Percentiles rank a stretch among this genome's conserved stretches.
phyloP scores from a whole-genome alignment of 2,329 filamentous ascomycete genomes.

The Bipolaris cookei region DNA sequence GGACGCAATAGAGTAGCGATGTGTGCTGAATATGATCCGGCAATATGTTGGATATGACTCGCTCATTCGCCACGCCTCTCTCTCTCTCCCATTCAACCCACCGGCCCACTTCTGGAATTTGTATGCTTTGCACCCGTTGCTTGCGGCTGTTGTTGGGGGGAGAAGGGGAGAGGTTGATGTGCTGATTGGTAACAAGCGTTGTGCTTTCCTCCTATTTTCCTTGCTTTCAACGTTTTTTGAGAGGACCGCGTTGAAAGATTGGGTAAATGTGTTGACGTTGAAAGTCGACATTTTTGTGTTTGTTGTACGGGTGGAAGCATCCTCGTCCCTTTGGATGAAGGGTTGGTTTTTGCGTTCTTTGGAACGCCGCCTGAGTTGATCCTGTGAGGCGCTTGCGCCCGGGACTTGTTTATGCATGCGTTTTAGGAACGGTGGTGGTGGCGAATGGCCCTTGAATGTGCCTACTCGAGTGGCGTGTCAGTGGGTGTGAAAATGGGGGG shows the following conservation, averaged over 20 bases:
- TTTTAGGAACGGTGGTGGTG: slow-evolving; percentile 20
- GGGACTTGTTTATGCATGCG: slow-evolving; percentile 26
- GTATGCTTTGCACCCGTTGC: slow-evolving; percentile 46
- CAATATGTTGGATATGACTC: slow-evolving; percentile 53
- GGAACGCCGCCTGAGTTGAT: slow-evolving; percentile 42
- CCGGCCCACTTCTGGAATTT: slow-evolving; percentile 37
- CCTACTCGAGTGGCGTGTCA: slow-evolving; percentile 21
- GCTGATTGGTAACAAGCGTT: slow-evolving; percentile 54
- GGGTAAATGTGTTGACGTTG: slow-evolving; percentile 32
- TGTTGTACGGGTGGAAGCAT: slow-evolving; percentile 46
- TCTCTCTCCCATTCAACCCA: slow-evolving; percentile 33
- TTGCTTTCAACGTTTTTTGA: slow-evolving; percentile 21
- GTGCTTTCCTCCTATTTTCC: slow-evolving; percentile 42
- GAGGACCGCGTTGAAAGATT: slow-evolving; percentile 23
- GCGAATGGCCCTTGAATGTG: slow-evolving; percentile 16
- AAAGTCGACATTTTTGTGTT: slow-evolving; percentile 47
- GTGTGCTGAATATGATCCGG: slow-evolving; percentile 48
- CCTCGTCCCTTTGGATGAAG: slow-evolving; percentile 49
- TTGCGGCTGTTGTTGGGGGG: slow-evolving; percentile 44
- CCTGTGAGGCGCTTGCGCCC: slow-evolving; percentile 41
- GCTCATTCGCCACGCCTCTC: slow-evolving; percentile 48
- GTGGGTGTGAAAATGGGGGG: slow-evolving; percentile 28
- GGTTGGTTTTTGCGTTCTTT: slow-evolving; percentile 47
- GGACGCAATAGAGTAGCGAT: slow-evolving; percentile 34
- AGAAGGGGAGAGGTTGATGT: slow-evolving; percentile 33